Evolutionary conservation across 495 filamentous ascomycete genomes (phyloP).

Genomic region (Pyrenula aspistea): DNA sequence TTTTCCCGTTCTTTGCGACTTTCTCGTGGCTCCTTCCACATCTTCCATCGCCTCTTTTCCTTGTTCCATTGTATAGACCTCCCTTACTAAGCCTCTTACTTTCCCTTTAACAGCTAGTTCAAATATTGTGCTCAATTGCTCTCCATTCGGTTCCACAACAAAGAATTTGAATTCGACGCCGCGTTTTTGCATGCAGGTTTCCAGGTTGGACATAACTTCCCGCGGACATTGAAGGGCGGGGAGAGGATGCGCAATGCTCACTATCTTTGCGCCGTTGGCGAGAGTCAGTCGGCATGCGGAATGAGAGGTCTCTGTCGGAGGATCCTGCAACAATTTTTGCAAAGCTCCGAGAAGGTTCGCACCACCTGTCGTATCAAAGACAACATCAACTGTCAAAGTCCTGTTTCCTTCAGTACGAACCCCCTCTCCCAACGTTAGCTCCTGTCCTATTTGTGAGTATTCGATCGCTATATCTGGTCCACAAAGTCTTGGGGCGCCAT

Average conservation of each 20-base stretch:
- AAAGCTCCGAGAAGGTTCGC: not conserved
- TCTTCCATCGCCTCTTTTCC: not conserved
- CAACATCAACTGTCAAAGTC: not conserved
- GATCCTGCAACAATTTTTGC: not conserved
- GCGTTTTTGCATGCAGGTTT: not conserved
- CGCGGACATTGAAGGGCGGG: not conserved
- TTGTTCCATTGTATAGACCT: not conserved
- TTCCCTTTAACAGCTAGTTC: not conserved
- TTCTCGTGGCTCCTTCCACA: not conserved
- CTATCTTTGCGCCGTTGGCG: not conserved
- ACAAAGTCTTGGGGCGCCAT: not conserved
- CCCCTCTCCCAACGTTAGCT: not conserved
- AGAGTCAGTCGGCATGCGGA: not conserved
- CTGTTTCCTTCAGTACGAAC: too few relatives aligned
- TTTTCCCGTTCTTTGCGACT: not conserved
- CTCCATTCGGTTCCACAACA: not conserved
- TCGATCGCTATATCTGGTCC: not conserved
- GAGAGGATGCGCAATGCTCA: not conserved
- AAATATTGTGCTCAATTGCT: not conserved
- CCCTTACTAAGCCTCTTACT: not conserved
- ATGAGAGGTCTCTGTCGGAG: not conserved
- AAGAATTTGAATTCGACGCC: not conserved
- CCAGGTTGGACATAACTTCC: not conserved
- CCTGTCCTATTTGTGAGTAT: not conserved
- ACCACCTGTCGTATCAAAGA: not conserved